Evolutionary conservation across 805 yeast genomes (phyloP).

Genomic region (Pichia heedii): DNA sequence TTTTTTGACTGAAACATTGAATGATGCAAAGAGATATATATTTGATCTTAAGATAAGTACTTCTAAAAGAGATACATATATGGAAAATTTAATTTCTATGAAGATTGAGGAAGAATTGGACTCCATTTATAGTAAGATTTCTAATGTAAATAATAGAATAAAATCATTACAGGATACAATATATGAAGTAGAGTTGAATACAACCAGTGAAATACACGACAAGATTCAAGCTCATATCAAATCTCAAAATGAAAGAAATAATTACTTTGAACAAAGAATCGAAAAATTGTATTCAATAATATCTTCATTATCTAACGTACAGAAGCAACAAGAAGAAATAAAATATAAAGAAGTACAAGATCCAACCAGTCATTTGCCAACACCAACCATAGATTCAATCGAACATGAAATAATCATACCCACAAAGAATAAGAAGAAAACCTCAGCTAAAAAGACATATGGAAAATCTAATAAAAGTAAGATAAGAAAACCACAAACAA

Average conservation of each 20-base stretch:
- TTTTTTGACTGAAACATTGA: slow-evolving; percentile 6
- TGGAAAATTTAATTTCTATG: slow-evolving; percentile 3
- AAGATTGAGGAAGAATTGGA: slow-evolving; percentile 5
- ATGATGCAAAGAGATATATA: slow-evolving; percentile 2
- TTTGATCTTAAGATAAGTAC: slow-evolving; percentile 7
- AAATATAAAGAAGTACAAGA: no score
- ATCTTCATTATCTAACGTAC: neutral
- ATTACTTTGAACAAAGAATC: neutral
- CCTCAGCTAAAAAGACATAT: neutral
- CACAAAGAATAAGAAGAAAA: neutral
- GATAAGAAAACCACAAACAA: neutral
- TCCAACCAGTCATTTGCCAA: neutral
- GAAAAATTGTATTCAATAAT: neutral
- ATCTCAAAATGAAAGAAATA: neutral
- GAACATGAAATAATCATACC: neutral
- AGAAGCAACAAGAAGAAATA: neutral
- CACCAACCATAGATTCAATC: neutral
- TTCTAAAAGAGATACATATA: slow-evolving; percentile 2
- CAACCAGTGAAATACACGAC: neutral
- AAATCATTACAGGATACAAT: neutral
- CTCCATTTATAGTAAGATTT: neutral
- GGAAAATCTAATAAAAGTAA: no score
- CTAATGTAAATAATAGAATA: neutral
- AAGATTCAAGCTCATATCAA: neutral
- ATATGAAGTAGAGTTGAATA: neutral